These are phyloP conservation scores for Monosporozyma servazzii DNA, from an alignment of 805 yeast species.

Conservation along the genomic window DNA sequence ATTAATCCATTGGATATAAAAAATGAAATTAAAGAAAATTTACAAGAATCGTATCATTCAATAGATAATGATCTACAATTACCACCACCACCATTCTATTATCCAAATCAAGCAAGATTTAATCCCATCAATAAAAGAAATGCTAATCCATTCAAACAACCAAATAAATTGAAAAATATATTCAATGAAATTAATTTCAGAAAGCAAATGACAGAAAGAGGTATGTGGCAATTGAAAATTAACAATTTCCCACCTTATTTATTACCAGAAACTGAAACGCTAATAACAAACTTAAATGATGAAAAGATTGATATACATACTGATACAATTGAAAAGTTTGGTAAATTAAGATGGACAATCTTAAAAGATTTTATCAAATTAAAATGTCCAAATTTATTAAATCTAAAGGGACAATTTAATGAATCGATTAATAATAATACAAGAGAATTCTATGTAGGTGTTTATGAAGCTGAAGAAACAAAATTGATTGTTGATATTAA, in stretches of 20 bases:
- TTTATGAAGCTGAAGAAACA: slow-evolving; percentile 25
- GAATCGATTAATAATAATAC: slow-evolving; percentile 15
- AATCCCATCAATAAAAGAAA: slow-evolving; percentile 1
- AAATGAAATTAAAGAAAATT: not conserved
- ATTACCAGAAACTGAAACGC: slow-evolving; percentile 15
- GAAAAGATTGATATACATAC: slow-evolving; percentile 9
- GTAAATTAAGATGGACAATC: slow-evolving; percentile 31
- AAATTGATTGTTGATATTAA: slow-evolving; percentile 9
- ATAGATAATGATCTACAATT: no score
- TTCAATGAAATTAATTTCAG: slow-evolving; percentile 28
- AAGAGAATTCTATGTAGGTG: slow-evolving; percentile 30
- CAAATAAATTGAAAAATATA: slow-evolving; percentile 23
- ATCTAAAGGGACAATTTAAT: slow-evolving; percentile 3
- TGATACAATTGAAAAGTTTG: slow-evolving; percentile 20
- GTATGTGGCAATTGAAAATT: slow-evolving; percentile 27
- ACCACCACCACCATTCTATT: not conserved
- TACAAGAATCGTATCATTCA: no score
- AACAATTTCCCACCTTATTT: slow-evolving; percentile 28
- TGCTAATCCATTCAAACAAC: slow-evolving; percentile 12
- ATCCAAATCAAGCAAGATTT: not conserved
- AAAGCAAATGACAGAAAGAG: slow-evolving; percentile 29
- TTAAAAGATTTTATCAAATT: slow-evolving; percentile 32
- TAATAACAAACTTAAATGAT: not conserved
- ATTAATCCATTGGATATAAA: not conserved
- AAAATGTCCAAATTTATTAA: slow-evolving; percentile 24